Percentiles rank a stretch among this genome's conserved stretches.
Conservation (phyloP, 2,329 filamentous ascomycete species). For the Aspergillus awamori region DNA sequence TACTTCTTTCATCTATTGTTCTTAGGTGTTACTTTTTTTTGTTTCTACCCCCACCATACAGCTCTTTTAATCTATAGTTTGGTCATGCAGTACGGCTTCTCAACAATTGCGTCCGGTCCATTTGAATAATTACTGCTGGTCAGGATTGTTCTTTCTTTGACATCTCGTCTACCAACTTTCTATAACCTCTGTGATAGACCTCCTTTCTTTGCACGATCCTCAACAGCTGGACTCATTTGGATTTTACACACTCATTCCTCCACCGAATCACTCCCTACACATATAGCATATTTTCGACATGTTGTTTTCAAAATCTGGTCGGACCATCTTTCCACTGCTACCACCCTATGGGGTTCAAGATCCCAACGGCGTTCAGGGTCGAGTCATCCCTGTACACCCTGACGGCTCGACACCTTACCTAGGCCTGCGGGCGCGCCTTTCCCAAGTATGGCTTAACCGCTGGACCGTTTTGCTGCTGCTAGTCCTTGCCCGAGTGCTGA, state of each 20-base stretch:
- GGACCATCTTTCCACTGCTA: constrained; percentile 42
- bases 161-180: constrained; percentile 2
- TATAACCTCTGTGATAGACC: constrained; percentile 3
- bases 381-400: constrained; percentile 62
- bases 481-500: constrained; percentile 77
- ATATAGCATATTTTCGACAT: constrained; percentile 23
- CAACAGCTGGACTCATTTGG: neutral
- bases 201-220: neutral
- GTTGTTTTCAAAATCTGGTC: constrained; percentile 37
- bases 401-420: constrained; percentile 85
- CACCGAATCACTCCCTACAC: neutral
- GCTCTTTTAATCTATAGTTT: constrained; percentile 18
- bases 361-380: constrained; percentile 56
- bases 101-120: constrained; percentile 15
- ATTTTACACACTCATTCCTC: neutral
- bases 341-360: constrained; percentile 47
- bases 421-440: constrained; percentile 82
- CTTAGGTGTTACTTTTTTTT: constrained; percentile 23
- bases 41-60: constrained; percentile 10
- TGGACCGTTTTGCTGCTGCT: constrained; percentile 92
- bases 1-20: constrained; percentile 14
- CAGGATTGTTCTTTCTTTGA: constrained; percentile 13
- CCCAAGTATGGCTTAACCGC: constrained; percentile 95
- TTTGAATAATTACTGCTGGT: constrained; percentile 23
- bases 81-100: constrained; percentile 19